Percentiles rank a stretch among this genome's conserved stretches.
These are phyloP conservation scores for Fusarium falciforme DNA, from an alignment of 2,329 filamentous ascomycete genomes.

Conservation along the genomic window DNA sequence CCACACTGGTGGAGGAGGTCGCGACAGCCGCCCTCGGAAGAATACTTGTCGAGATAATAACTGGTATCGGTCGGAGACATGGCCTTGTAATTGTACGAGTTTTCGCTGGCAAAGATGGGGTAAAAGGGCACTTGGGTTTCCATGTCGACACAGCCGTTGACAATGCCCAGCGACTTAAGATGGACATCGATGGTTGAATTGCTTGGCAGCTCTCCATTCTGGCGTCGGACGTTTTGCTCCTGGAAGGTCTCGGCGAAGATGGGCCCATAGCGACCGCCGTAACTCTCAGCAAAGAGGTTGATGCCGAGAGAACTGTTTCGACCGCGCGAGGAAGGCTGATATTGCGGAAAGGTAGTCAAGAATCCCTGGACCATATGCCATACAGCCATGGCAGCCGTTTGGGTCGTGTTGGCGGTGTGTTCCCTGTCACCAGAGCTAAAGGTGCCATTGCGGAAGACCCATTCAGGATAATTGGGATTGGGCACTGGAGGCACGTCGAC, in stretches of 20 bases:
- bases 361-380: conserved; percentile 76
- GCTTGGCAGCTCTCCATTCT: conserved; percentile 59
- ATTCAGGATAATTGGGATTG: conserved; percentile 37
- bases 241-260: conserved; percentile 70
- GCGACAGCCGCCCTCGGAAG: conserved; percentile 59
- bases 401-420: conserved; percentile 65
- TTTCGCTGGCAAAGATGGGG: conserved; percentile 69
- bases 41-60: conserved; percentile 54
- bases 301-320: conserved; percentile 63
- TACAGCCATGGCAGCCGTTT: conserved; percentile 66
- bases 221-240: conserved; percentile 69
- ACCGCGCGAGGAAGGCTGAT: conserved; percentile 57
- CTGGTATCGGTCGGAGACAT: conserved; percentile 64
- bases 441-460: conserved; percentile 69
- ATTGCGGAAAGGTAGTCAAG: conserved; percentile 67
- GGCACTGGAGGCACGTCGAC: conserved; percentile 45
- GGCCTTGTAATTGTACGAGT: conserved; percentile 72
- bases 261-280: conserved; percentile 77
- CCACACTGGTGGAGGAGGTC: conserved; percentile 65
- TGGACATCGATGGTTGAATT: conserved; percentile 69
- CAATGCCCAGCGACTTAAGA: conserved; percentile 73
- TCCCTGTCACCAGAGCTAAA: conserved; percentile 66
- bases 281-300: conserved; percentile 76
- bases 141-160: conserved; percentile 78
- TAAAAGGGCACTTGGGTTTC: conserved; percentile 69